A percentile compares a stretch with the other conserved stretches of the same genome.
Conservation (phyloP, 1,139 yeast species). For the Protomyces lactucae-debilis region DNA sequence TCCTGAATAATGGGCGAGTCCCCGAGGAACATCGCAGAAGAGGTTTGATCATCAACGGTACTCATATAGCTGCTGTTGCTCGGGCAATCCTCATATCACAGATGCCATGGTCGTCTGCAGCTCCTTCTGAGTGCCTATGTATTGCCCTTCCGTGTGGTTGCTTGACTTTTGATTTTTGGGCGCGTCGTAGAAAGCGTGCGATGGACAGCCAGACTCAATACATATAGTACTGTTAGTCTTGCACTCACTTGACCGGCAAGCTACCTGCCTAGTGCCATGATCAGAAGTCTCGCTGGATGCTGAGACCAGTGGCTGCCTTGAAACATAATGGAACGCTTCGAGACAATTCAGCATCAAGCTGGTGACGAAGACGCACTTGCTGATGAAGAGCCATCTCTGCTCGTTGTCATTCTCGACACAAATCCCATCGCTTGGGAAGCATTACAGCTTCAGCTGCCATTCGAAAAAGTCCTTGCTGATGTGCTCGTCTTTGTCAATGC, state of each 20-base stretch:
- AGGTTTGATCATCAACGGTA: background rate
- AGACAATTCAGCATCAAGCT: slow-evolving; percentile 4
- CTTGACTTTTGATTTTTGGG: background rate
- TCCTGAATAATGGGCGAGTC: background rate
- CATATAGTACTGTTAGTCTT: too few relatives aligned
- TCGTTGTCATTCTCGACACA: slow-evolving; percentile 73
- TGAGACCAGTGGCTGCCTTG: too few relatives aligned
- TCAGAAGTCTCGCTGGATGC: too few relatives aligned
- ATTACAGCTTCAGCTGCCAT: slow-evolving; percentile 44
- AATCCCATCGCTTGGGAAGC: slow-evolving; percentile 73
- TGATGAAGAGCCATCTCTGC: slow-evolving; percentile 54
- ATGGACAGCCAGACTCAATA: background rate
- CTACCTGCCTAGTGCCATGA: background rate
- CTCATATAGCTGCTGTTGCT: background rate
- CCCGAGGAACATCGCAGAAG: background rate
- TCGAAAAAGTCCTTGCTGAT: slow-evolving; percentile 56
- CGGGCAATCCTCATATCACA: background rate
- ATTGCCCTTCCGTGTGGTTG: background rate
- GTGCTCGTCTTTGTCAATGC: slow-evolving; percentile 72
- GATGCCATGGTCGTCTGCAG: background rate
- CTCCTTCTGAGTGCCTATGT: background rate
- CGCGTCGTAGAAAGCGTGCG: background rate
- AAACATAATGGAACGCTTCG: slow-evolving; percentile 12
- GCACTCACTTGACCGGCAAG: too few relatives aligned
- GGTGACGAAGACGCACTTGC: background rate